Conservation (phyloP, 108 stramenopile genomes). For the Discostella stelligeroides region DNA sequence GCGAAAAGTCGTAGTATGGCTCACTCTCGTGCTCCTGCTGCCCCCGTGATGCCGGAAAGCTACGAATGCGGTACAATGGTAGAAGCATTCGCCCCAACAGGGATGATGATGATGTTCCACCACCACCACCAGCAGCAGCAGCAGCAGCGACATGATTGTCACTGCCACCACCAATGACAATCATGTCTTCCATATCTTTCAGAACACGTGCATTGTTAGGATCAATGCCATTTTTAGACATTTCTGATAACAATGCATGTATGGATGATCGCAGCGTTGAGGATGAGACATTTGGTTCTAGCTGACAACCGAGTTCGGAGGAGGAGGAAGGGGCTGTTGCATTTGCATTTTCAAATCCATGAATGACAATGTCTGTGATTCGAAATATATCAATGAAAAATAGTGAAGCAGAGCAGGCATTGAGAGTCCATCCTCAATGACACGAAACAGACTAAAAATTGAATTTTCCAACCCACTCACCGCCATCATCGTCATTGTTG, state of each 20-base stretch:
- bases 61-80: constrained; percentile 34
- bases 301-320: constrained; percentile 23
- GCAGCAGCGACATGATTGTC: too few relatives aligned
- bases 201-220: constrained; percentile 26
- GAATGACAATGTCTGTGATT: too few relatives aligned
- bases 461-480: too few relatives aligned
- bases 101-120: background rate
- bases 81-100: constrained; percentile 37
- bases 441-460: too few relatives aligned
- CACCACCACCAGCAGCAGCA: background rate
- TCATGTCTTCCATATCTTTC: constrained; percentile 18
- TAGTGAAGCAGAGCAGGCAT: too few relatives aligned
- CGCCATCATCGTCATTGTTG: constrained; percentile 9
- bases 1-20: constrained; percentile 22
- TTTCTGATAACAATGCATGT: constrained; percentile 26
- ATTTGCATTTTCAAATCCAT: too few relatives aligned
- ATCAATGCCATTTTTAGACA: constrained; percentile 34
- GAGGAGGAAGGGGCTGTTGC: background rate
- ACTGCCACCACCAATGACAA: background rate
- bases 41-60: background rate
- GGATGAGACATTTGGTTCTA: constrained; percentile 21
- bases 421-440: too few relatives aligned
- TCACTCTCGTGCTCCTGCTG: too few relatives aligned
- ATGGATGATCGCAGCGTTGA: constrained; percentile 29
- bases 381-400: too few relatives aligned